Percentiles rank a stretch among this genome's conserved stretches.
phyloP scores from a whole-genome alignment of 176 grass and related monocot species.

The Chrysopogon serrulatus region DNA sequence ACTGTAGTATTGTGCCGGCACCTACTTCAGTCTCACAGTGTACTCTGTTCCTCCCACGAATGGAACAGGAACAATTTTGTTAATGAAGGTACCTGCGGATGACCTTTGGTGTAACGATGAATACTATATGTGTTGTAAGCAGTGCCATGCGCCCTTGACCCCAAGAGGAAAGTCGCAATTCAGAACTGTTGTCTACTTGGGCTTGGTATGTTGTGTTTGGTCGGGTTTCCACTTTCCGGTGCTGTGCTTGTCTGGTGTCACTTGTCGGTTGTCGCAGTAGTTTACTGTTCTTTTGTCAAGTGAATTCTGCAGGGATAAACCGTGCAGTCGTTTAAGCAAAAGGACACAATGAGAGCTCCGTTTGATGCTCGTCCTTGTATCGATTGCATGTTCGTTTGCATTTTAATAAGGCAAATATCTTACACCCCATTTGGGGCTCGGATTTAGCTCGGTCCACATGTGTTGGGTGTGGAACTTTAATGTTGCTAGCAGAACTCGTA shows the following conservation, averaged over 20 bases:
- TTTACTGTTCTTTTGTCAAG: neutral
- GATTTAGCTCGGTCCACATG: too few species aligned
- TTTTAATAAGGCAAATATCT: too few species aligned
- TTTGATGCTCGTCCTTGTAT: neutral
- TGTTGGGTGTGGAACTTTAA: too few species aligned
- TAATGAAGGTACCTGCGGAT: conserved; percentile 1
- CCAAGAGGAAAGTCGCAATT: neutral
- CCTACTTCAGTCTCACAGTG: neutral
- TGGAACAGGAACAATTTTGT: conserved; percentile 27
- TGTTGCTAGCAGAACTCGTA: too few species aligned
- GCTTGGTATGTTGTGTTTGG: neutral
- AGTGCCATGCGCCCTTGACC: neutral
- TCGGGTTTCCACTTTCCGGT: neutral
- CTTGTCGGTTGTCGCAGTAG: neutral
- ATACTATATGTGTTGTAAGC: neutral
- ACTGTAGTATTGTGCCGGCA: neutral
- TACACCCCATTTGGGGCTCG: too few species aligned
- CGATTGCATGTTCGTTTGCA: too few species aligned
- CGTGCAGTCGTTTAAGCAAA: neutral
- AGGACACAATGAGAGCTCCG: neutral
- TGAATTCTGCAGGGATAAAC: neutral
- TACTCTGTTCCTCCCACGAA: neutral
- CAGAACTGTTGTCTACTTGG: neutral
- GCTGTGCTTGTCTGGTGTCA: neutral
- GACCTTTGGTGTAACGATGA: neutral